Evolutionary conservation across 2,329 filamentous ascomycete species (phyloP).

Genomic region (Epichloe brachyelytri): DNA sequence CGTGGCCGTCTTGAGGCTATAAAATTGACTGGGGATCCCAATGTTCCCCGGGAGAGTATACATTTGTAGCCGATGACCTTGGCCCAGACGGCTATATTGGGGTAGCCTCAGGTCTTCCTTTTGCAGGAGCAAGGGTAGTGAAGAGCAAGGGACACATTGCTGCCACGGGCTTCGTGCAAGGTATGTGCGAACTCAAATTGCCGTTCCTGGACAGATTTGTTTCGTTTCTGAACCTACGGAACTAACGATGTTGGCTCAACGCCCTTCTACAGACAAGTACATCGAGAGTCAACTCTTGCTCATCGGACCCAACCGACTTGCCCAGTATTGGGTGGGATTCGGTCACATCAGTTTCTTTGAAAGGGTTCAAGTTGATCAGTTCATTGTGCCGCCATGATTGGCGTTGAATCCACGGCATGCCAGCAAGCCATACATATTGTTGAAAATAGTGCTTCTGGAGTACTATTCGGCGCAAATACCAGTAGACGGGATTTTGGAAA

Average conservation of each 20-base stretch:
- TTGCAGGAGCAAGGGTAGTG: conserved; percentile 63
- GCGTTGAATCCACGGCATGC: not conserved
- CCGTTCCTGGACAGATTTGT: not conserved
- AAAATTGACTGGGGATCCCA: conserved; percentile 84
- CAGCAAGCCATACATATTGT: no score
- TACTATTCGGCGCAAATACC: no score
- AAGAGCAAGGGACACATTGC: conserved; percentile 68
- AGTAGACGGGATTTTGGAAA: no score
- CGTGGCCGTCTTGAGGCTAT: conserved; percentile 65
- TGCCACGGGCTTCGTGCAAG: conserved; percentile 52
- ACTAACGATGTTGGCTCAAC: not conserved
- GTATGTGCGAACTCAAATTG: conserved; percentile 33
- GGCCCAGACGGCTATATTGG: conserved; percentile 51
- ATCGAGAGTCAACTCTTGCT: conserved; percentile 67
- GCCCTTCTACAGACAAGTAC: conserved; percentile 46
- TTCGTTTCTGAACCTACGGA: not conserved
- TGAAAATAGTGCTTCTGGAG: no score
- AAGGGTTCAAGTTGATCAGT: conserved; percentile 44
- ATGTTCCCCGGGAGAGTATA: conserved; percentile 74
- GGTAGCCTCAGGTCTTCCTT: conserved; percentile 51
- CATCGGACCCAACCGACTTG: conserved; percentile 62
- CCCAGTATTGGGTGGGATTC: conserved; percentile 65
- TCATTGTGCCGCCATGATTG: conserved; percentile 20
- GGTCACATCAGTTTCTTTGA: conserved; percentile 48
- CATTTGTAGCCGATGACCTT: conserved; percentile 70